phyloP scores from a whole-genome alignment of 305 asterid genomes.

The Fraxinus angustifolia region DNA sequence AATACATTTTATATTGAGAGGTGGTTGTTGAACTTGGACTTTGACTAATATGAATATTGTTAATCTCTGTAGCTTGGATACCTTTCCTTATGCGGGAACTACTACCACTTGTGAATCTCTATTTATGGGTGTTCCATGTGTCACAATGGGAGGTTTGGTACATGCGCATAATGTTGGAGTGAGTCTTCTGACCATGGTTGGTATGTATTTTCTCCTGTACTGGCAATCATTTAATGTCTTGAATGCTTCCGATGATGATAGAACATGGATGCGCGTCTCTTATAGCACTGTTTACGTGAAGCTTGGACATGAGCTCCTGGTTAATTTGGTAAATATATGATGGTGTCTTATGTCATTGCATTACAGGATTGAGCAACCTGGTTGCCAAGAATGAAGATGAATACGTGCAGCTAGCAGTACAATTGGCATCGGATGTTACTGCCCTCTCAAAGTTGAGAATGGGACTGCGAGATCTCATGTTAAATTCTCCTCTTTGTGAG shows the following conservation, averaged over 20 bases:
- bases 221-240: not conserved
- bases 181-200: conserved; percentile 79
- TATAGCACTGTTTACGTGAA: not conserved
- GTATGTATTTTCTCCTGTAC: conserved; percentile 40
- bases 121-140: conserved; percentile 98
- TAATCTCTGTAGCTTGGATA: conserved; percentile 69
- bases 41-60: not conserved
- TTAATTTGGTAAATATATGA: not conserved
- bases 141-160: conserved; percentile 91
- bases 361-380: conserved; percentile 68
- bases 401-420: conserved; percentile 65
- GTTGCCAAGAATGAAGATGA: conserved; percentile 88
- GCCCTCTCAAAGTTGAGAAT: conserved; percentile 76
- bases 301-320: not conserved
- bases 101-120: conserved; percentile 98
- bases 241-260: not conserved
- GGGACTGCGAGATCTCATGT: conserved; percentile 75
- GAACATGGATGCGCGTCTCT: not conserved
- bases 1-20: conserved; percentile 18
- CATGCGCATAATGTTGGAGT: conserved; percentile 99
- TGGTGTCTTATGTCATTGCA: conserved; percentile 8
- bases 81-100: conserved; percentile 98
- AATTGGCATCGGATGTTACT: conserved; percentile 66
- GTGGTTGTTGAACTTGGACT: not conserved
- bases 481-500: conserved; percentile 77